Evolutionary conservation across 305 asterid genomes (phyloP), one percentile per base, ranked within the genome.

Genomic region (Withania somnifera): DNA sequence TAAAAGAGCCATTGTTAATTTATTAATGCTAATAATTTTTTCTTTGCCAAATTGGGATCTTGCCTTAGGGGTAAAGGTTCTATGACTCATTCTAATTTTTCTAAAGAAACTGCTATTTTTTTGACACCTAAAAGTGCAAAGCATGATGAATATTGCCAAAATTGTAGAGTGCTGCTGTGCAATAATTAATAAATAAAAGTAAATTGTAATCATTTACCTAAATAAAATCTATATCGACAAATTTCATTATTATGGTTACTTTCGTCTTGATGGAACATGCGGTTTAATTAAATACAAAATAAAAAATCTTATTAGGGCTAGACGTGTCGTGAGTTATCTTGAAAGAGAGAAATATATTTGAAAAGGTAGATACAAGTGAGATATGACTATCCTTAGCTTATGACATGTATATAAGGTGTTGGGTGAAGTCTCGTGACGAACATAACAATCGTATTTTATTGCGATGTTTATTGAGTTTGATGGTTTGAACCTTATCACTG

Each of bases 51-150:
- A 73, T 73, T 73, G 56, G 42, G 58, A 73, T 26, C 79, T 73
- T 73, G 57, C n/a, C 80, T 56, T 81, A 34, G 52, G 40, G 60
- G 71, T 40, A 73, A 83, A 82, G 82, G 56, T 20, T 63, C 54
- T 24, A 5, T 42, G 17, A 26, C 67, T 34, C 32, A 40, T 45
- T 36, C 32, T 40, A 38, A 71, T 52, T 6, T 38, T 30, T 50
- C 66, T 78, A 7, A 10, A 22, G 66, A 57, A 11, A 17, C 17
- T 58, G 36, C 67, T 58, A 58, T 20, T 5, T 42, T 24, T 22
- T 42, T 13, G 56, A 69, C 56, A 69, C 56, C 36, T 42, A 42
- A 42, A 69, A 42, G 78, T 69, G 15, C 1, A 40, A 40, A 40
- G n/a, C 6, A 22, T 20, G 32, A 42, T 30, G 20, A 28, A 26